These are phyloP conservation scores for Lodderomyces elongisporus DNA, from an alignment of 1,139 yeast species.

Conservation along the genomic window DNA sequence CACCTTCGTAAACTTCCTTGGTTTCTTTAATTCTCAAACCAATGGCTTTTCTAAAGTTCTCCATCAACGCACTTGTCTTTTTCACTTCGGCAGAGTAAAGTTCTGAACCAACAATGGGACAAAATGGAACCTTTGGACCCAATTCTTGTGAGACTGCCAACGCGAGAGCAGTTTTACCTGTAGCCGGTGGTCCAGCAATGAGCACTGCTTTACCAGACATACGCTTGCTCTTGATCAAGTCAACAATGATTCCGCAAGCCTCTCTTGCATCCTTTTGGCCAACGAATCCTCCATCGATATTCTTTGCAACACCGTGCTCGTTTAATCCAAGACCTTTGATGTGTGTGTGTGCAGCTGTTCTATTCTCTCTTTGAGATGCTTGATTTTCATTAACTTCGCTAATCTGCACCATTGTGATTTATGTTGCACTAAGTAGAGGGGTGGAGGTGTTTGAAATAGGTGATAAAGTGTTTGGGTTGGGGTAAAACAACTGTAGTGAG, in stretches of 20 bases:
- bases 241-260: slow-evolving; percentile 95
- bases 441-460: neutral
- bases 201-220: slow-evolving; percentile 96
- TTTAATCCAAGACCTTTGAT: slow-evolving; percentile 93
- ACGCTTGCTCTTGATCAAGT: slow-evolving; percentile 84
- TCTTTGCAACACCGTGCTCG: slow-evolving; percentile 81
- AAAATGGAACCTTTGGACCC: slow-evolving; percentile 97
- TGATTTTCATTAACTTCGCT: slow-evolving; percentile 66
- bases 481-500: too few species aligned
- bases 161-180: slow-evolving; percentile 97
- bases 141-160: slow-evolving; percentile 93
- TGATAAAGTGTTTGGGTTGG: too few species aligned
- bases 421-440: neutral
- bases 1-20: slow-evolving; percentile 98
- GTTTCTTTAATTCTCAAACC: slow-evolving; percentile 95
- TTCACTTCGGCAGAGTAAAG: slow-evolving; percentile 95
- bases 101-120: slow-evolving; percentile 96
- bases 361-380: slow-evolving; percentile 45
- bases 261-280: slow-evolving; percentile 95
- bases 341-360: slow-evolving; percentile 97
- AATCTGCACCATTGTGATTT: slow-evolving; percentile 64
- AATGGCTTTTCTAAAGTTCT: slow-evolving; percentile 92
- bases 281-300: slow-evolving; percentile 89
- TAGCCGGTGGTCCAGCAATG: slow-evolving; percentile 96
- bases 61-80: slow-evolving; percentile 96